These are phyloP conservation scores for Aspergillus carbonarius DNA, from an alignment of 2,329 filamentous ascomycete species.

Conservation along the genomic window DNA sequence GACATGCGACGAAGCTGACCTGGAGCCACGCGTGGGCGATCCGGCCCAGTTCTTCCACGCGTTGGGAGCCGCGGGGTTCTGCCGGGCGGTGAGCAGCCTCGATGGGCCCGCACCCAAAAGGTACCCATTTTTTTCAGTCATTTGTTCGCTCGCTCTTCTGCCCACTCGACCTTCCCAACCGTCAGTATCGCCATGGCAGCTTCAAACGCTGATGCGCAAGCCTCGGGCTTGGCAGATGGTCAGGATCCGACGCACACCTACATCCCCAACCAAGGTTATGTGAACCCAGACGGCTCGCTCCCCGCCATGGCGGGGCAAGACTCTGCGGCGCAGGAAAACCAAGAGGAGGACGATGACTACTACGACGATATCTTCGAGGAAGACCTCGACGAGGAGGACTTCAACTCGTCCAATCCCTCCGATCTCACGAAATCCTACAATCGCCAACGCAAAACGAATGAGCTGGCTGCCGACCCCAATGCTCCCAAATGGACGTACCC, in stretches of 20 bases:
- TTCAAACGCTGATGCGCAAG: conserved; percentile 19
- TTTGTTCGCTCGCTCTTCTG: not conserved
- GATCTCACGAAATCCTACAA: conserved; percentile 89
- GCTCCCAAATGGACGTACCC: conserved; percentile 59
- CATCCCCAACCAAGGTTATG: conserved; percentile 51
- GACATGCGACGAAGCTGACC: conserved; percentile 15
- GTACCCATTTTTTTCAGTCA: conserved; percentile 19
- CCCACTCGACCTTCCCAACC: not conserved
- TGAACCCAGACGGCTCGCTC: conserved; percentile 38
- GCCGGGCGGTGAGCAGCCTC: conserved; percentile 33
- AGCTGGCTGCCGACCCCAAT: conserved; percentile 48
- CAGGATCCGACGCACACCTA: conserved; percentile 49
- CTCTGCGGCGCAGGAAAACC: conserved; percentile 37
- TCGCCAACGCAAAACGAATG: conserved; percentile 70
- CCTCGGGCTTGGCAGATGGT: conserved; percentile 43
- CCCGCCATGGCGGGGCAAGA: conserved; percentile 34
- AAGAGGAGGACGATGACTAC: conserved; percentile 58
- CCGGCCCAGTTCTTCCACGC: conserved; percentile 15
- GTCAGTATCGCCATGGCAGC: conserved; percentile 25
- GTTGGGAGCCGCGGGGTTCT: conserved; percentile 35
- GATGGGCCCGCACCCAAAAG: not conserved
- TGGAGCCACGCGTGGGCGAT: conserved; percentile 25
- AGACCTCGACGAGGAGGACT: conserved; percentile 55
- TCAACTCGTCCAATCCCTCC: conserved; percentile 56
- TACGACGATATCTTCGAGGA: conserved; percentile 61